A percentile compares a stretch with the other conserved stretches of the same genome.
Conservation (phyloP, 768 basidiomycete species). For the Macrolepiota fuliginosa region DNA sequence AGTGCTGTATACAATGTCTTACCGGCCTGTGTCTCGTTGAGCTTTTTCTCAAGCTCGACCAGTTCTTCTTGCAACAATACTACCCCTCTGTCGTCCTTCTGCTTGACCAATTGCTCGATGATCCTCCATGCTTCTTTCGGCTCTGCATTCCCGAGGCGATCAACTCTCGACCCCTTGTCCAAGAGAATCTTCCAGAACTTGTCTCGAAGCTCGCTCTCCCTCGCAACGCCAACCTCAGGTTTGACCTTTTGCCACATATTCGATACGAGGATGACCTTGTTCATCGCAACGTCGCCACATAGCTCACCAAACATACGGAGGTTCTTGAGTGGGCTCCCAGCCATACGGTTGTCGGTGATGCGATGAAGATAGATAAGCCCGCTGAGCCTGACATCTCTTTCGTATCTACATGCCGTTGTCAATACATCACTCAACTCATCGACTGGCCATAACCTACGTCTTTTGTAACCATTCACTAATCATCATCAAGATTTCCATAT, state of each 20-base stretch:
- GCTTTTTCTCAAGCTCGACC: conserved; percentile 18
- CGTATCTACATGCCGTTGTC: background rate
- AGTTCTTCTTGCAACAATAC: conserved; percentile 24
- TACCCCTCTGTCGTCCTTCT: conserved; percentile 9
- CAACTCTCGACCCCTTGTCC: conserved; percentile 33
- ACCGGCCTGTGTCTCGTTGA: conserved; percentile 23
- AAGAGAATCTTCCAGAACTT: conserved; percentile 47
- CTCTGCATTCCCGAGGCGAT: conserved; percentile 21
- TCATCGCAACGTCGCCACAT: conserved; percentile 23
- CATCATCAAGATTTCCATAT: conserved; percentile 13
- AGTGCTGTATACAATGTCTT: conserved; percentile 20
- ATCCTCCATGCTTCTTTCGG: conserved; percentile 24
- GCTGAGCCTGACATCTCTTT: conserved; percentile 1
- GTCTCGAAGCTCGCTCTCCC: conserved; percentile 26
- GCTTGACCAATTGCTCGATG: conserved; percentile 18
- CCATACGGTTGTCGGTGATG: conserved; percentile 12
- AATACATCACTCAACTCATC: background rate
- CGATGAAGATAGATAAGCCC: conserved; percentile 15
- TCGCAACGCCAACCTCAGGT: conserved; percentile 16
- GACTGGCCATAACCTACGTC: conserved; percentile 4
- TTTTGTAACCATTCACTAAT: conserved; percentile 16
- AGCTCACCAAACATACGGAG: conserved; percentile 28
- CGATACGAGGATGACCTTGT: conserved; percentile 30
- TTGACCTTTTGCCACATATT: conserved; percentile 38
- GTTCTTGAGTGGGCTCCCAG: conserved; percentile 17